A percentile compares a stretch with the other conserved stretches of the same genome.
Conservation (phyloP, 164 flowering plant genomes). For the Macadamia tetraphylla region DNA sequence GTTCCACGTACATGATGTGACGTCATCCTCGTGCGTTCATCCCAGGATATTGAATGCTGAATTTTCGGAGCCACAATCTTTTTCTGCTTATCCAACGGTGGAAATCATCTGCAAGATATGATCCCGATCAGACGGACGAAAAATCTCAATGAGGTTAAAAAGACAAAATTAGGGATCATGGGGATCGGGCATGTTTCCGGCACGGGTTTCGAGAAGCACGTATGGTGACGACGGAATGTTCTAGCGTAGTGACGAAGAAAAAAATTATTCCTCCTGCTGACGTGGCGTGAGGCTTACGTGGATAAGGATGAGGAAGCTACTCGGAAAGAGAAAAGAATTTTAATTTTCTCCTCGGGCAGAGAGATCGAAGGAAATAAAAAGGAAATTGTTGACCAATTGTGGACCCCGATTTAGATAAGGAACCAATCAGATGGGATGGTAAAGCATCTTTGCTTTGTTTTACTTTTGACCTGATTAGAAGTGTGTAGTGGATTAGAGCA, state of each 20-base stretch:
- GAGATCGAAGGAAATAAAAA: too few relatives aligned
- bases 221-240: neutral
- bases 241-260: neutral
- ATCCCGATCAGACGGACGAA: conserved; percentile 11
- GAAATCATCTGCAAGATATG: neutral
- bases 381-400: too few relatives aligned
- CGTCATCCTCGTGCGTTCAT: neutral
- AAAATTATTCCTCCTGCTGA: neutral
- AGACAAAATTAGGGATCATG: neutral
- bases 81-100: too few relatives aligned
- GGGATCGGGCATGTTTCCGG: too few relatives aligned
- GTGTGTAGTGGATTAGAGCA: too few relatives aligned
- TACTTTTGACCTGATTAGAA: too few relatives aligned
- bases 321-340: neutral
- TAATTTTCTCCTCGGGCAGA: too few relatives aligned
- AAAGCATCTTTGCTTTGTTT: too few relatives aligned
- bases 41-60: too few relatives aligned
- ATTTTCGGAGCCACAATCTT: too few relatives aligned
- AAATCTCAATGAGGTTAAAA: neutral
- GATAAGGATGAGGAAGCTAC: conserved; percentile 1
- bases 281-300: neutral
- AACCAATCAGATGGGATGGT: too few relatives aligned
- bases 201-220: neutral
- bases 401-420: too few relatives aligned
- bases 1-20: neutral